Evolutionary conservation across 1,284 basidiomycete genomes (phyloP), one percentile per base, ranked within the genome.

Genomic region (Psilocybe mexicana): DNA sequence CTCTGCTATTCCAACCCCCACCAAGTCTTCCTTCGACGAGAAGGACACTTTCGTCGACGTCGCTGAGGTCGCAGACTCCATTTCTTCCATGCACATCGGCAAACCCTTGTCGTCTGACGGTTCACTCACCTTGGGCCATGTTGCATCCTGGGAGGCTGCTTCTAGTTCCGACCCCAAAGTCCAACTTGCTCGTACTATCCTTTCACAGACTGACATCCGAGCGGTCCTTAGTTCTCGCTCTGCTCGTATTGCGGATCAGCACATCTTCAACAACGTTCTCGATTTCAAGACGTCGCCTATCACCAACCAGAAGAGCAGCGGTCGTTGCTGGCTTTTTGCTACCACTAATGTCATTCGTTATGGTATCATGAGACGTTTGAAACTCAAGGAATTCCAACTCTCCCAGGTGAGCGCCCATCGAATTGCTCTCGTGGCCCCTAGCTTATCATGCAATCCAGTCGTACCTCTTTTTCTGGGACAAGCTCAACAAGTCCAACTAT

Each of bases 381-480:
- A 91, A 67, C 77, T 98, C 42, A 85, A 83, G 58, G 90, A 94
- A 49, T 96, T 97, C 73, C 86, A 97, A 76, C 84, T 96, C 26
- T 94, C 92, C 11, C 94, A 96, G 80, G 87, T 85, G 52, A 55
- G 78, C 45, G 25, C 43, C 8, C 42, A 24, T 6, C 5, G 4
- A 8, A 4, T 33, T 33, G 5, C 4, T 33, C 30, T 6, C 30
- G 5, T 6, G 8, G 30, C 30, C 30, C 30, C 30, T 33, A 33
- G 30, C 30, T 33, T 6, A 33, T 8, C 30, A 33, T 33, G 8
- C 30, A 6, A 33, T 33, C 30, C 30, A 92, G 88, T 85, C 86
- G 3, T 96, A 96, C 74, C 79, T 95, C 18, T 95, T 93, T 81
- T 95, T 96, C 80, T 96, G 89, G 79, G 94, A 96, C 76, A 96